Evolutionary conservation across 345 rosid genomes (phyloP), one percentile per base, ranked within the genome.

Genomic region (Schrenkiella parvula): DNA sequence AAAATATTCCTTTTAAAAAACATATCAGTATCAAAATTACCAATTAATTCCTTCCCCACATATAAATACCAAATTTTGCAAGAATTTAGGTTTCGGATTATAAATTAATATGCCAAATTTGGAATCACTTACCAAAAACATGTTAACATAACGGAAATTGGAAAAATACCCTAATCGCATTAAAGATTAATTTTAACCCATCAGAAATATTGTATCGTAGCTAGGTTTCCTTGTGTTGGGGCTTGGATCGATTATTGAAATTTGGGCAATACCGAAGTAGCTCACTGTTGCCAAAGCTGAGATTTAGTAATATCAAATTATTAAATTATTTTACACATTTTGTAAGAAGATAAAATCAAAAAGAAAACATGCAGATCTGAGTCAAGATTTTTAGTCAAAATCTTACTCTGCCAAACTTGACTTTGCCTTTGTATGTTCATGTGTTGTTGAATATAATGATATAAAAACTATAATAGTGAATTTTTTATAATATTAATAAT

Each of bases 361-460:
- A 47, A 19, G 5, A 31, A 56, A 37, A 55, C 17, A 53, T 28
- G 41, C 13, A 47, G 42, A 15, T 23, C 10, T 47, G 26, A 73
- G 77, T 66, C 61, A 66, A 58, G 53, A 7, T 58, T 58, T 48
- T 59, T 10, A 74, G 78, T 74, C 73, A 74, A 74, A 66, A 67
- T 41, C 60, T 74, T 74, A 48, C 28, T 74, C 62, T 58, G 67
- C 73, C 78, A 74, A 74, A 39, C 52, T 66, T 66, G 78, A 74
- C 73, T 58, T 74, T 38, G 54, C 68, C 8, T 66, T 6, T 21
- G 25, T 46, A 4, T 37, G 37, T 66, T 57, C n/a, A 48, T 57
- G n/a, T 31, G 60, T 15, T 5, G 14, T 13, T 54, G 1, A 31
- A 52, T 32, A 31, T 22, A 25, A 18, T 28, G 52, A 50, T n/a